Evolutionary conservation across 768 basidiomycete species (phyloP), one percentile per base, ranked within the genome.

Genomic region (Lactifluus volemus): DNA sequence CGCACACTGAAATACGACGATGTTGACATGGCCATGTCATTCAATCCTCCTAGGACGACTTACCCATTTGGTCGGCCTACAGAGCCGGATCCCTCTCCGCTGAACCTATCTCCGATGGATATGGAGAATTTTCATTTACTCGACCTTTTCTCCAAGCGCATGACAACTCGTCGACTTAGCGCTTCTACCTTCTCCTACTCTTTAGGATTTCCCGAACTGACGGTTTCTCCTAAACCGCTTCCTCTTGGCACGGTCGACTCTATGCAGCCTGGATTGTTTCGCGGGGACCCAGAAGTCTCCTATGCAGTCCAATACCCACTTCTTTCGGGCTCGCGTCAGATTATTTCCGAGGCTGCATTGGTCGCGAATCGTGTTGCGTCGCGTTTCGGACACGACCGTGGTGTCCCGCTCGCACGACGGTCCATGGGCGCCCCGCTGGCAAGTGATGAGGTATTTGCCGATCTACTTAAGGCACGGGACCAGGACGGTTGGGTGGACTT

Each of bases 261-360:
- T 54, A 11, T 47, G 60, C 67, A 12, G 47, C 45, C 65, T 25
- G 63, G 60, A 38, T 32, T 68, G 1, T 74, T 72, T 67, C 71
- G 66, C 63, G 89, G 79, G 25, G 86, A 81, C 71, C 89, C 78
- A 9, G 65, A 72, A 19, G 70, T 81, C 19, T 67, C 64, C 5
- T 89, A 86, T 68, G 63, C 60, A 1, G 79, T 88, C 2, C 59
- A 45, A 0, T 57, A 67, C 8, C 64, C 65, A 15, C 3, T 55
- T 3, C 75, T 75, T 17, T 39, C 45, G 1, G 83, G 84, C 29
- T 65, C 87, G 17, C 79, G 81, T 45, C 66, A 70, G 50, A 67
- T 92, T 55, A 84, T 99, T 11, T 76, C 85, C 0, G 93, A 97
- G 71, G 77, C 79, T 67, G 94, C 94, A 86, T 88, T 92, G 68